Conservation (phyloP, 768 basidiomycete genomes). For the Gymnopilus junonius region DNA sequence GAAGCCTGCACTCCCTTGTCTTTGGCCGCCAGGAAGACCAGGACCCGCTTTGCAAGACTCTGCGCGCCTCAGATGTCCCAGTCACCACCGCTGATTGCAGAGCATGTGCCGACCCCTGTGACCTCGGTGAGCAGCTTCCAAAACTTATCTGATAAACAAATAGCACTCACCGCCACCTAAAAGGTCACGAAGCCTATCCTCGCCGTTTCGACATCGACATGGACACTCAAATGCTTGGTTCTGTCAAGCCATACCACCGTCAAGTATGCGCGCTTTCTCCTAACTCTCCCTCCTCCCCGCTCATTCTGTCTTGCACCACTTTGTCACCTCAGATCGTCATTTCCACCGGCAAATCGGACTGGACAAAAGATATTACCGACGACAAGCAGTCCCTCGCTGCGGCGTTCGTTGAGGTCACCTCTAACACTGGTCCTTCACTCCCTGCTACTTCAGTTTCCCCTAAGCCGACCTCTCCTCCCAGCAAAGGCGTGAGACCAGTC, state of each 20-base stretch:
- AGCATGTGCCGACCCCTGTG: conserved; percentile 78
- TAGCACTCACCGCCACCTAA: conserved; percentile 20
- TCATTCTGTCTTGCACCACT: conserved; percentile 3
- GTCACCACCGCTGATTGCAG: conserved; percentile 71
- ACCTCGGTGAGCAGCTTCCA: conserved; percentile 51
- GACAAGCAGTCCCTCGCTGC: conserved; percentile 74
- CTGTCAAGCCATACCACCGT: conserved; percentile 81
- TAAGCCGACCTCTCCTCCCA: conserved; percentile 28
- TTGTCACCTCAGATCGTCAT: conserved; percentile 69
- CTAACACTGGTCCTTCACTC: conserved; percentile 17
- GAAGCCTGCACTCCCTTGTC: conserved; percentile 45
- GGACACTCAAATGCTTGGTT: conserved; percentile 83
- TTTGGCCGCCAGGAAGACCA: conserved; percentile 38
- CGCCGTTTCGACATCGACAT: conserved; percentile 77
- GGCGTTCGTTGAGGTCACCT: conserved; percentile 46
- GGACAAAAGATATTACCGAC: conserved; percentile 81
- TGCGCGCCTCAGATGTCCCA: conserved; percentile 65
- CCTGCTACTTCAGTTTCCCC: conserved; percentile 23
- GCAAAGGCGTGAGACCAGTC: conserved; percentile 37
- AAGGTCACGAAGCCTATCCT: conserved; percentile 79
- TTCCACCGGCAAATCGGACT: conserved; percentile 89
- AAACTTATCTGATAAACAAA: conserved; percentile 33
- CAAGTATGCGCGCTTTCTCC: conserved; percentile 51
- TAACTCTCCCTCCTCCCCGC: not conserved
- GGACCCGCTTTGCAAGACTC: conserved; percentile 48